Conservation (phyloP, 169 alveolate species). For the Plasmodium relictum region DNA sequence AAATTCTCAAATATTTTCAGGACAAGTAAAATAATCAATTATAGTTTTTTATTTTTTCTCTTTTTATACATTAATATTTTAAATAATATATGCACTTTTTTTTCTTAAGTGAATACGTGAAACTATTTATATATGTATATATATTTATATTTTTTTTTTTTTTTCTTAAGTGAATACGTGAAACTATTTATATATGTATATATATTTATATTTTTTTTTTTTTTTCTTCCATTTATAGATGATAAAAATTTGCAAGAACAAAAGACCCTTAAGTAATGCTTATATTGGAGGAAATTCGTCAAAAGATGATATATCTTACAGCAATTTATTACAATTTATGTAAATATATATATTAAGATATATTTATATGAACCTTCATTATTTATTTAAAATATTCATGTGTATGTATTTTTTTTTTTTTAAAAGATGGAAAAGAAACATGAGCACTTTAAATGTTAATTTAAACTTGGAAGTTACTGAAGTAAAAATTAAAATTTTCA, state of each 20-base stretch:
- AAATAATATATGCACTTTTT: neutral
- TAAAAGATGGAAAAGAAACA: conserved; percentile 59
- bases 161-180: neutral
- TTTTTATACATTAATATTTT: neutral
- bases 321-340: conserved; percentile 49
- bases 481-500: conserved; percentile 17
- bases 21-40: conserved; percentile 42
- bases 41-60: neutral
- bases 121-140: neutral
- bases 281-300: conserved; percentile 40
- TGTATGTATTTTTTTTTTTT: neutral
- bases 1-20: conserved; percentile 57
- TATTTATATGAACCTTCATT: neutral
- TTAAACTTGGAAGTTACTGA: conserved; percentile 42
- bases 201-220: neutral
- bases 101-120: neutral
- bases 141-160: neutral
- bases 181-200: neutral
- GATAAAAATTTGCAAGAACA: conserved; percentile 72
- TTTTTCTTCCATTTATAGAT: neutral
- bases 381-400: neutral
- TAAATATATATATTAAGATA: neutral
- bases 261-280: conserved; percentile 45
- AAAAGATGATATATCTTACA: conserved; percentile 53
- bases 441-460: conserved; percentile 48